Evolutionary conservation across 495 filamentous ascomycete species (phyloP).

Genomic region (Lasiosphaeria miniovina): DNA sequence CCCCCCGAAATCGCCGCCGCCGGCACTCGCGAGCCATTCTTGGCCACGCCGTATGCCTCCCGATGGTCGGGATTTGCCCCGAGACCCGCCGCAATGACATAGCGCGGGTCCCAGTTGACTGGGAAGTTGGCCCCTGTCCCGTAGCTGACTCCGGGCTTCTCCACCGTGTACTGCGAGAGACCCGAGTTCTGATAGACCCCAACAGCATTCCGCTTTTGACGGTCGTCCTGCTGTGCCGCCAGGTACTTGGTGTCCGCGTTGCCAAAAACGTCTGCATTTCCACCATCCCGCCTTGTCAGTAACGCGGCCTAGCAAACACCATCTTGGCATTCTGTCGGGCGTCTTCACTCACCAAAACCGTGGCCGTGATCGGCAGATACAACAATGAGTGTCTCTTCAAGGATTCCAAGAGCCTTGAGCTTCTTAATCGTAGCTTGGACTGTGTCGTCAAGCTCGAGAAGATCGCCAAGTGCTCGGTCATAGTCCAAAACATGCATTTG

Average conservation of each 20-base stretch:
- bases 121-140: conserved; percentile 67
- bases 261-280: conserved; percentile 38
- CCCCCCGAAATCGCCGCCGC: conserved; percentile 42
- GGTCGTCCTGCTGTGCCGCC: conserved; percentile 53
- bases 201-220: conserved; percentile 63
- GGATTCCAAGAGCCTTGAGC: conserved; percentile 51
- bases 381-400: conserved; percentile 65
- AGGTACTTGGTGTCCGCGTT: conserved; percentile 58
- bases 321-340: neutral
- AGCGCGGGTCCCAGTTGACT: conserved; percentile 71
- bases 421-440: conserved; percentile 62
- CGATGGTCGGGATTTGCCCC: conserved; percentile 63
- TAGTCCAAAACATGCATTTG: conserved; percentile 76
- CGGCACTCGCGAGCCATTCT: conserved; percentile 54
- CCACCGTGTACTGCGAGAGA: conserved; percentile 62
- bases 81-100: conserved; percentile 64
- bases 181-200: conserved; percentile 65
- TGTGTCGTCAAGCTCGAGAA: conserved; percentile 74
- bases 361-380: conserved; percentile 77
- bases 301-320: too few relatives aligned
- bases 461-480: conserved; percentile 69
- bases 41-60: conserved; percentile 63
- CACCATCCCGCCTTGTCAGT: neutral
- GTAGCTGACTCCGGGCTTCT: conserved; percentile 47
- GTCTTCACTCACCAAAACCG: conserved; percentile 53